Percentiles rank a stretch among this genome's conserved stretches.
phyloP scores from a whole-genome alignment of 1,284 basidiomycete genomes.

The Inonotus obliquus region DNA sequence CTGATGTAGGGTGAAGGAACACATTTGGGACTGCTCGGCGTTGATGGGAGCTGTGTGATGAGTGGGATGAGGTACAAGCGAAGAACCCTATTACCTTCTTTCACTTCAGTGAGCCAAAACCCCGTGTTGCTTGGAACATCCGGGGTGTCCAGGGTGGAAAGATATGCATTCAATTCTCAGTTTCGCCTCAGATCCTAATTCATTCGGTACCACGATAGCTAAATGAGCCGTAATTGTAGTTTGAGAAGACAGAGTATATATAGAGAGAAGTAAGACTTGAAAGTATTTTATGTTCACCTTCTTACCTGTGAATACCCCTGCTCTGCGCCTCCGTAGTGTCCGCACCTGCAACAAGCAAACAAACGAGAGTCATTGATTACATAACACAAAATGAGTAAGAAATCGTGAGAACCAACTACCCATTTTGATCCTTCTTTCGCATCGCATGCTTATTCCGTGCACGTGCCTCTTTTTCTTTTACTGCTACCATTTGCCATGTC shows the following conservation, averaged over 20 bases:
- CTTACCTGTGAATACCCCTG: no score
- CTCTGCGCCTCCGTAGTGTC: no score
- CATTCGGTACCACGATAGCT: no score
- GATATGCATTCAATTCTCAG: not conserved
- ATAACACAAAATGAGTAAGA: not conserved
- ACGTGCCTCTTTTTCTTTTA: slow-evolving; percentile 2
- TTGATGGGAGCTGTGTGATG: not conserved
- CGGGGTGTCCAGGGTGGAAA: not conserved
- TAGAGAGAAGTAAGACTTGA: no score
- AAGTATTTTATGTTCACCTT: no score
- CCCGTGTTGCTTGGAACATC: no score
- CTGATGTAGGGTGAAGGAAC: not conserved
- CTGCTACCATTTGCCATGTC: slow-evolving; percentile 8
- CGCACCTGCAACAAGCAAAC: no score
- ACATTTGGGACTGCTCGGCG: not conserved
- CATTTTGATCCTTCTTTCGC: not conserved
- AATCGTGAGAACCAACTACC: not conserved
- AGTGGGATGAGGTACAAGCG: slow-evolving; percentile 4
- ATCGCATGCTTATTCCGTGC: not conserved
- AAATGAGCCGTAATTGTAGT: no score
- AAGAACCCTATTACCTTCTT: slow-evolving; percentile 6
- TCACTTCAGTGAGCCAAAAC: no score
- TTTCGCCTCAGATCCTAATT: not conserved
- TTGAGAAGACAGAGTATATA: no score
- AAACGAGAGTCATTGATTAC: no score